Evolutionary conservation across 2,329 filamentous ascomycete species (phyloP), one percentile per base, ranked within the genome.

Genomic region (Aspergillus pseudonomiae): DNA sequence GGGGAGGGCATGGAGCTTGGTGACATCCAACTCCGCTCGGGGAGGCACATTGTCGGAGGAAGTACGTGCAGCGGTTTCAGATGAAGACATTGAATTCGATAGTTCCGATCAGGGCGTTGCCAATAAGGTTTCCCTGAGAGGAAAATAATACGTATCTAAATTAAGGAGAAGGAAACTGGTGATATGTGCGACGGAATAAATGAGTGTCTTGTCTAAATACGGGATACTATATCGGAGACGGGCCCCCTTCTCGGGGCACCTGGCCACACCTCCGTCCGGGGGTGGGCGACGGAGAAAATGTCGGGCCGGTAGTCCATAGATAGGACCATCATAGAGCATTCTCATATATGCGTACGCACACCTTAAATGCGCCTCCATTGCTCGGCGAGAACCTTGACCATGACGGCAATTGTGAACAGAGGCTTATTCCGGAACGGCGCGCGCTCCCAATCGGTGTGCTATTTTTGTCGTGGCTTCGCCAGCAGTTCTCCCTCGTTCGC

Each of bases 1-100:
- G 50, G 94, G 92, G 54, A 98, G 87, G 59, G 91, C 86, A 79
- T 97, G 91, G 55, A 99, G 89, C 84, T 97, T 97, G 73, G 89
- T 82, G 70, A 97, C 82, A 76, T 99, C 94, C 77, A 99, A 91
- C 83, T 97, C 91, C 57, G 74, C 69, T 66, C 69, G 73, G 63
- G 75, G 75, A 60, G 68, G 67, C 66, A 71, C 74, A 73, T 75
- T 73, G 67, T 77, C 70, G 64, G 73, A 67, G 67, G 73, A 72
- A 58, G 76, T 67, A 65, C 75, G 67, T 60, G 74, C 66, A 62
- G 71, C 64, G 57, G 70, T 62, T 63, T 78, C 76, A 60, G 78
- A 68, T 65, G 76, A 72, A 72, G 79, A 78, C 79, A 81, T 81
- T 73, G 72, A 65, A 64, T 67, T 58, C 39, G 57, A 58, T 43